Base-by-base conservation (phyloP, 2,329 filamentous ascomycete species). In the Talaromyces sp. region DNA sequence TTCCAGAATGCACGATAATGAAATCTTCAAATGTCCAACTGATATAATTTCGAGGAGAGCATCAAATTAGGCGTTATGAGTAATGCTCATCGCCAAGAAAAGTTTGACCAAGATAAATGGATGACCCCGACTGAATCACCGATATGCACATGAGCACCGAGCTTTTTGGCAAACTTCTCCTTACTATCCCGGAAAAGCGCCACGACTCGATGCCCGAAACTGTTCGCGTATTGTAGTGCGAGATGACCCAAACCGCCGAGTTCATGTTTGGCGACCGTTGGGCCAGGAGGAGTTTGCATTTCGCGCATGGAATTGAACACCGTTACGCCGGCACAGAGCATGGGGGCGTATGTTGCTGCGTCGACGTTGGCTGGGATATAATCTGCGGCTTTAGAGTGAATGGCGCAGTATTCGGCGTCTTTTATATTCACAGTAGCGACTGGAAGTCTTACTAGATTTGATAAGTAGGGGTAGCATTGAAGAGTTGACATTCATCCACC, bases 211-310 rank as follows among this genome's bases (percentile, higher is more conserved):
- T 86, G 87, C n/a, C 87, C 87, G 1, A 92, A 79, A 0, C 88
- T 88, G 65, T 83, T 84, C 0, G 88, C 86, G 71, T 83, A 90
- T 67, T 90, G 82, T 21, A 92, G 74, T 0, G 84, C 89, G 65
- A 91, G 86, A 69, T 92, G 88, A 0, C 89, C 0, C 77, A 92
- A 78, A 0, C 89, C 89, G 28, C 89, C 89, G 6, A 92, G 78
- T 2, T 89, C 88, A 14, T 90, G 80, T 56, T 92, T 83, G 0
- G 84, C 89, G 1, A 92, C 88, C 6, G 77, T 81, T 72, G 88
- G 88, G 1, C 88, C 89, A 0, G 88, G 85, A 2, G 86, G 85
- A 4, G 90, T 85, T 62, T 69, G 69, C 56, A 75, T 86, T 12
- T 59, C 44, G 23, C 83, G 83, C 6, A 93, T 76, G 0, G 89